phyloP scores from a whole-genome alignment of 192 early-diverging fungal species.

The Backusella circina region DNA sequence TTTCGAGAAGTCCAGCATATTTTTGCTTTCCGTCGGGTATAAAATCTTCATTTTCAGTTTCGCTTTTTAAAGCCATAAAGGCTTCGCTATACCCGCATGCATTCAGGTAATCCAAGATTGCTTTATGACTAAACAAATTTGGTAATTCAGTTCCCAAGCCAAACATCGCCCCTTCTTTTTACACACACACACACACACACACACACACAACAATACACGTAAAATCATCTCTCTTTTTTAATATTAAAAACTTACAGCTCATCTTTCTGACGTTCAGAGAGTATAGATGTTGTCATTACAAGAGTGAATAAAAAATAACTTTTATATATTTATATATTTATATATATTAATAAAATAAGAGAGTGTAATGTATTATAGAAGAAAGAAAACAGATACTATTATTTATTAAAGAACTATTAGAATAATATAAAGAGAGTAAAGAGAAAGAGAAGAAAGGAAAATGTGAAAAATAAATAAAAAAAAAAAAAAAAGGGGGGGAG shows the following conservation, averaged over 20 bases:
- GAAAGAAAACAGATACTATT: background rate
- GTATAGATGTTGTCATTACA: constrained; percentile 38
- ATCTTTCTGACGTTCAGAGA: constrained; percentile 71
- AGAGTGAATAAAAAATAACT: background rate
- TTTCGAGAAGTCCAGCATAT: constrained; percentile 77
- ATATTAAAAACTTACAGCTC: constrained; percentile 55
- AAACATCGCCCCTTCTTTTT: background rate
- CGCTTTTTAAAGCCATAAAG: constrained; percentile 62
- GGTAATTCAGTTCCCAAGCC: background rate
- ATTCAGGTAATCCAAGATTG: constrained; percentile 88
- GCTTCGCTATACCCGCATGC: constrained; percentile 68
- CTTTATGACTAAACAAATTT: constrained; percentile 52
- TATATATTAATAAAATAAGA: background rate
- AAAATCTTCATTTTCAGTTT: constrained; percentile 72
- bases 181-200: background rate
- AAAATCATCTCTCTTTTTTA: background rate
- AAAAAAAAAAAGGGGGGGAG: constrained; percentile 1
- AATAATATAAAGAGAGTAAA: background rate
- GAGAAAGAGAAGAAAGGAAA: background rate
- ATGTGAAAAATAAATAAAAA: background rate
- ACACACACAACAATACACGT: background rate
- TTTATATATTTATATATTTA: background rate
- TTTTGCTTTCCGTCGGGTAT: constrained; percentile 71
- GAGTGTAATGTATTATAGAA: background rate
- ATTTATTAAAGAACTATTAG: background rate